Conservation (phyloP, 768 basidiomycete genomes). For the Termitomyces sp. region DNA sequence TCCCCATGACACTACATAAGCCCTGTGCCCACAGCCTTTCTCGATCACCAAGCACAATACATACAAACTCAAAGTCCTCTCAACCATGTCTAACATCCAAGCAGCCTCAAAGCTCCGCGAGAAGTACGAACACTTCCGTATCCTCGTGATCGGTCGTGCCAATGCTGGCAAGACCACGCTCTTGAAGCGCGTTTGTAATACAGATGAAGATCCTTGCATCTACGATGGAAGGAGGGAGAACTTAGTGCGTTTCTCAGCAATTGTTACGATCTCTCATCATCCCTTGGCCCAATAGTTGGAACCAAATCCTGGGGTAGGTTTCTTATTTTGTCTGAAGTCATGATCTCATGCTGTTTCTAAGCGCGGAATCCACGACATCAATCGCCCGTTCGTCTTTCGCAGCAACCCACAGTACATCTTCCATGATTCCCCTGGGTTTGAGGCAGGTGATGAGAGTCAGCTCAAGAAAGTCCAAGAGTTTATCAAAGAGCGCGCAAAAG, state of each 20-base stretch:
- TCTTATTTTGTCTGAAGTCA: background rate
- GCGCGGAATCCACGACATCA: background rate
- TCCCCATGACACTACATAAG: background rate
- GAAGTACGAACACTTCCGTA: slow-evolving; percentile 4
- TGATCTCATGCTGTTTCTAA: background rate
- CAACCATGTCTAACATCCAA: background rate
- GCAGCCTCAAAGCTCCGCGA: background rate
- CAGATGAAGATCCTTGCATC: slow-evolving; percentile 1
- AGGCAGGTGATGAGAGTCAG: background rate
- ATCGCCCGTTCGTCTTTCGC: background rate
- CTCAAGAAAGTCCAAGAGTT: slow-evolving; percentile 3
- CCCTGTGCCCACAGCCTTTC: background rate
- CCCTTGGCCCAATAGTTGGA: background rate
- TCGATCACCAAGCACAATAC: no score
- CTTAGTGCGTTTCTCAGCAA: background rate
- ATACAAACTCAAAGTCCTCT: background rate
- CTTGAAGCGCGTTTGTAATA: slow-evolving; percentile 1
- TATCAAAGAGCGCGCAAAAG: background rate
- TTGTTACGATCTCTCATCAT: background rate
- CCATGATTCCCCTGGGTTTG: background rate
- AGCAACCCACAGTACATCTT: slow-evolving; percentile 2
- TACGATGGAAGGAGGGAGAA: background rate
- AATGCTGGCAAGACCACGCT: slow-evolving; percentile 9
- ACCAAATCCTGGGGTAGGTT: background rate
- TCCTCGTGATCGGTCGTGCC: slow-evolving; percentile 10